These are phyloP conservation scores for Pilaira anomala DNA, from an alignment of 192 early-diverging fungal genomes.

Conservation along the genomic window DNA sequence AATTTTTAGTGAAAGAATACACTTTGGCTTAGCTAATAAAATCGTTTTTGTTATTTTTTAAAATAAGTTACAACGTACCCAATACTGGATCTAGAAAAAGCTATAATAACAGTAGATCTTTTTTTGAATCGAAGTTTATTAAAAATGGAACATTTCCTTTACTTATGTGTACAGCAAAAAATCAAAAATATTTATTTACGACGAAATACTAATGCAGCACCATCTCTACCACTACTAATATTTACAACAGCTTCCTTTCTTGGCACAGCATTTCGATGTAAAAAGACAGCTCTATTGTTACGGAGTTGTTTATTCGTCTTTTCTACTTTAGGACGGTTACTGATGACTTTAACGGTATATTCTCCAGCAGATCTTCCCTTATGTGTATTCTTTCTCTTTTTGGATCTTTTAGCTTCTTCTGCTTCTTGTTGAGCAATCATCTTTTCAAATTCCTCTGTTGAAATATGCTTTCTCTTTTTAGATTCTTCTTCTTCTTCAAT, in stretches of 20 bases:
- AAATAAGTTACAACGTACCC: too few relatives aligned
- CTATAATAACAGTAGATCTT: too few relatives aligned
- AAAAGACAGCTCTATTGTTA: constrained; percentile 19
- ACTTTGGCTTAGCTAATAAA: too few relatives aligned
- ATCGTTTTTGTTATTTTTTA: too few relatives aligned
- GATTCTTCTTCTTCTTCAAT: constrained; percentile 23
- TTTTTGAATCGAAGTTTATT: too few relatives aligned
- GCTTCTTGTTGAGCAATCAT: constrained; percentile 20
- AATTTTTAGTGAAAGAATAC: too few relatives aligned
- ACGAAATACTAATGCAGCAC: constrained; percentile 21
- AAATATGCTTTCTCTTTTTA: constrained; percentile 32
- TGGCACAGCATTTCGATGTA: constrained; percentile 18
- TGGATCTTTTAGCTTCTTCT: constrained; percentile 9
- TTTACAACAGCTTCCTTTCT: constrained; percentile 30
- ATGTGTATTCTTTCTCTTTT: constrained; percentile 18
- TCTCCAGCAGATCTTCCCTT: constrained; percentile 26
- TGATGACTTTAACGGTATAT: constrained; percentile 36
- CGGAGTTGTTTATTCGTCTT: constrained; percentile 8
- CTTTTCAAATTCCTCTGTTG: constrained; percentile 34
- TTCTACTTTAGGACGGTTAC: constrained; percentile 23
- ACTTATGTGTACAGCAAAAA: too few relatives aligned
- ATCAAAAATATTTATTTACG: not conserved
- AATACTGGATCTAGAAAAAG: too few relatives aligned
- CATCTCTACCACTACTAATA: constrained; percentile 16
- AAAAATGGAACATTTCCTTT: too few relatives aligned